These are phyloP conservation scores for Penstemon barbatus DNA, from an alignment of 257 asterid species.

Conservation along the genomic window DNA sequence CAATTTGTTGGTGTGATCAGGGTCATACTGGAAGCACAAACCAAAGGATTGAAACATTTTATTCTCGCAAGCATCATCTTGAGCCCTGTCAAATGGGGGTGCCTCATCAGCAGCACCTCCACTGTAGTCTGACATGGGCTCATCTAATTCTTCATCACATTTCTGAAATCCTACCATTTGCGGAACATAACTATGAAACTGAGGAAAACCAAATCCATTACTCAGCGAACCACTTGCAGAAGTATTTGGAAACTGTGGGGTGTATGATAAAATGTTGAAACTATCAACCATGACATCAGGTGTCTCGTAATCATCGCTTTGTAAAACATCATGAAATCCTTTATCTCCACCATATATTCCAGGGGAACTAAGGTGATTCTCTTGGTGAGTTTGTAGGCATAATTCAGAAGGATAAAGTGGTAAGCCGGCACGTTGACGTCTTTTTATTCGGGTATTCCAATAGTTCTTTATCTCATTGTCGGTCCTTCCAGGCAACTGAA, in stretches of 20 bases:
- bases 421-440: conserved; percentile 36
- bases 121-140: conserved; percentile 39
- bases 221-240: conserved; percentile 37
- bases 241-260: conserved; percentile 36
- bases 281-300: conserved; percentile 49
- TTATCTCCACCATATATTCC: conserved; percentile 40
- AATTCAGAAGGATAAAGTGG: conserved; percentile 39
- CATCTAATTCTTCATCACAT: conserved; percentile 40
- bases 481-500: conserved; percentile 37
- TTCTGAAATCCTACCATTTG: conserved; percentile 37
- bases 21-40: conserved; percentile 36
- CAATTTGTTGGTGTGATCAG: conserved; percentile 41
- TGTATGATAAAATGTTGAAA: conserved; percentile 38
- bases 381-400: conserved; percentile 36
- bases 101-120: conserved; percentile 30
- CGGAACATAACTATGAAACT: conserved; percentile 40
- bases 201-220: conserved; percentile 45
- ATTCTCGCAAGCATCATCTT: conserved; percentile 32
- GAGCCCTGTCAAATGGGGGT: conserved; percentile 37
- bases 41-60: conserved; percentile 40
- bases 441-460: conserved; percentile 37
- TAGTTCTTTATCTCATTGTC: conserved; percentile 38
- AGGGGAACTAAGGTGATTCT: conserved; percentile 42
- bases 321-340: conserved; percentile 42
- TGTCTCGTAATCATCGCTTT: conserved; percentile 38